Evolutionary conservation across 345 rosid species (phyloP), one percentile per base, ranked within the genome.

Genomic region (Euphorbia peplus): DNA sequence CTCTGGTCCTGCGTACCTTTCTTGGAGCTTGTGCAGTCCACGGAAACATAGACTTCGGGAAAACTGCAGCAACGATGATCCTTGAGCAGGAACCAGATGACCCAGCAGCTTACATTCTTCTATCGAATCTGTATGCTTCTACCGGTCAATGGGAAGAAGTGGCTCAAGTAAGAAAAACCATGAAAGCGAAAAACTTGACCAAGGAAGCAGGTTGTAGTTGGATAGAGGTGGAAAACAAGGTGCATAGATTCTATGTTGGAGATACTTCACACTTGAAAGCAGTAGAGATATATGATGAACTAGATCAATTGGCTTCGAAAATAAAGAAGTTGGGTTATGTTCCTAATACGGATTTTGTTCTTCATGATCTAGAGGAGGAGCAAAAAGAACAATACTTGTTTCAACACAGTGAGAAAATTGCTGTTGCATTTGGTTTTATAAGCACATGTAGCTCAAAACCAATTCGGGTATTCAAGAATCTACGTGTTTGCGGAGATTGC

Each of bases 131-230:
- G 75, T 79, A 84, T 46, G 95, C 93, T 68, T 82, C 84, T n/a
- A 58, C 79, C n/a, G 87, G 89, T 30, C 82, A 75, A 64, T 90
- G 95, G 95, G 85, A 85, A 52, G 79, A 83, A 12, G 82, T 82
- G 59, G 75, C 83, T 13, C 73, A 73, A 42, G 69, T 84, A 73
- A 83, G 97, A 72, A 88, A 79, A 74, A 79, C 47, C 65, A 87
- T 90, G 95, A 88, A 84, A 76, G 76, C 76, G 73, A 75, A 71
- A 61, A 83, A 83, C 66, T 73, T 88, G 76, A 76, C 66, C 16
- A 90, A 90, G 72, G 92, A 90, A 83, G 90, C 92, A 53, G 95
- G 95, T 56, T 87, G 85, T 53, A 87, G 97, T 67, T 88, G 97
- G 92, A 78, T 90, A 57, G 95, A 90, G 73, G 87, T 83, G 59